Conservation (phyloP, 2,329 filamentous ascomycete genomes). For the Fusarium piperis region DNA sequence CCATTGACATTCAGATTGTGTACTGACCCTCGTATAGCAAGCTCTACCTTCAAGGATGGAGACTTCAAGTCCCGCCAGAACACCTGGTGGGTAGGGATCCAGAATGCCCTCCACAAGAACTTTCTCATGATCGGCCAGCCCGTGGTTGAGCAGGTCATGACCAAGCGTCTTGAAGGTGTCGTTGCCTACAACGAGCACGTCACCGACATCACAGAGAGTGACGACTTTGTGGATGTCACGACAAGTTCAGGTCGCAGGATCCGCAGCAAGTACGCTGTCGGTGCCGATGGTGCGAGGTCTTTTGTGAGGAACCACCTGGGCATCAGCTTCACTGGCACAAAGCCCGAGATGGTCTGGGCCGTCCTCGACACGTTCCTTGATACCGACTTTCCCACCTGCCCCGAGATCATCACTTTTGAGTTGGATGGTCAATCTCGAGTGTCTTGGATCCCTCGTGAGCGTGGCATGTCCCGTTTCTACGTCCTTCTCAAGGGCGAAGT, state of each 20-base stretch:
- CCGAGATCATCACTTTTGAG: constrained; percentile 60
- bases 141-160: constrained; percentile 54
- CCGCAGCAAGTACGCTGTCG: constrained; percentile 56
- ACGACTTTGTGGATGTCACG: constrained; percentile 55
- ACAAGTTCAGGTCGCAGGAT: constrained; percentile 47
- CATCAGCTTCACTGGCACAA: constrained; percentile 56
- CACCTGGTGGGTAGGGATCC: constrained; percentile 58
- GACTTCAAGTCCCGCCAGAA: constrained; percentile 59
- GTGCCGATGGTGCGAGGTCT: constrained; percentile 63
- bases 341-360: constrained; percentile 61
- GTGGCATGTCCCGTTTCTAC: constrained; percentile 59
- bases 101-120: constrained; percentile 57
- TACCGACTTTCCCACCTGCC: constrained; percentile 57
- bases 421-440: constrained; percentile 56
- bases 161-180: constrained; percentile 44
- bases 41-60: constrained; percentile 57
- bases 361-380: constrained; percentile 60
- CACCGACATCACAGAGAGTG: constrained; percentile 63
- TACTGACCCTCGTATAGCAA: constrained; percentile 45
- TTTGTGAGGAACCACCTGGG: constrained; percentile 53
- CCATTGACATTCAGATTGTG: neutral
- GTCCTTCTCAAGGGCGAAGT: constrained; percentile 58
- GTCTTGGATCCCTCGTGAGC: constrained; percentile 59
- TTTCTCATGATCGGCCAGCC: constrained; percentile 63
- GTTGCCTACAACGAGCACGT: constrained; percentile 53